These are phyloP conservation scores for Stagonosporopsis cucurbitacearum DNA, from an alignment of 2,329 filamentous ascomycete genomes.

Conservation along the genomic window DNA sequence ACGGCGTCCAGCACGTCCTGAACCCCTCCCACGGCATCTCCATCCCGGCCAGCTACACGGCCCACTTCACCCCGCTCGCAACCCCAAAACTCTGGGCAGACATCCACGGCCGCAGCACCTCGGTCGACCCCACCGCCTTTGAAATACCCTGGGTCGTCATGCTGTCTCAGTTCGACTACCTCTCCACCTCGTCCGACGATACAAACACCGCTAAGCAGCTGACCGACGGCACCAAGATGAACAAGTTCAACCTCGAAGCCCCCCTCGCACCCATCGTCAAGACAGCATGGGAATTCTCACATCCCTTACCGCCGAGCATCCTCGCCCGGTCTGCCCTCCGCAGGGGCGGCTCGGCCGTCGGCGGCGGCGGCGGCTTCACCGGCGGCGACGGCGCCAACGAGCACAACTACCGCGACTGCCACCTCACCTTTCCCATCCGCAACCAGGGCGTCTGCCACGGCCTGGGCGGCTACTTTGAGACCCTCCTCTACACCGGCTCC, in stretches of 20 bases:
- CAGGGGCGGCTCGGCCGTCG: slow-evolving; percentile 68
- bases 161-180: slow-evolving; percentile 86
- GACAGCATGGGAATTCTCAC: slow-evolving; percentile 79
- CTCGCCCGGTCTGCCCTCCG: slow-evolving; percentile 64
- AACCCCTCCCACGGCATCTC: slow-evolving; percentile 82
- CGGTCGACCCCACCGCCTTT: slow-evolving; percentile 72
- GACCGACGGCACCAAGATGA: slow-evolving; percentile 47
- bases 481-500: slow-evolving; percentile 77
- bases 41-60: slow-evolving; percentile 91
- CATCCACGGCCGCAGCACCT: slow-evolving; percentile 67
- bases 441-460: slow-evolving; percentile 87
- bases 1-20: slow-evolving; percentile 93
- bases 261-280: slow-evolving; percentile 63
- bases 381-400: slow-evolving; percentile 84
- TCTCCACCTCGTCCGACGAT: slow-evolving; percentile 62
- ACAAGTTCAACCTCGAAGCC: slow-evolving; percentile 40
- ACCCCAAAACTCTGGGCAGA: slow-evolving; percentile 86
- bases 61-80: slow-evolving; percentile 89
- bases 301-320: slow-evolving; percentile 70
- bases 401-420: slow-evolving; percentile 84
- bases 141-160: slow-evolving; percentile 96
- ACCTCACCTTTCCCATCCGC: slow-evolving; percentile 77
- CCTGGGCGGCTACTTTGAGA: slow-evolving; percentile 93
- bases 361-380: slow-evolving; percentile 74
- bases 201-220: slow-evolving; percentile 58